These are phyloP conservation scores for Ustilago bromivora DNA, from an alignment of 1,284 basidiomycete species.

Conservation along the genomic window DNA sequence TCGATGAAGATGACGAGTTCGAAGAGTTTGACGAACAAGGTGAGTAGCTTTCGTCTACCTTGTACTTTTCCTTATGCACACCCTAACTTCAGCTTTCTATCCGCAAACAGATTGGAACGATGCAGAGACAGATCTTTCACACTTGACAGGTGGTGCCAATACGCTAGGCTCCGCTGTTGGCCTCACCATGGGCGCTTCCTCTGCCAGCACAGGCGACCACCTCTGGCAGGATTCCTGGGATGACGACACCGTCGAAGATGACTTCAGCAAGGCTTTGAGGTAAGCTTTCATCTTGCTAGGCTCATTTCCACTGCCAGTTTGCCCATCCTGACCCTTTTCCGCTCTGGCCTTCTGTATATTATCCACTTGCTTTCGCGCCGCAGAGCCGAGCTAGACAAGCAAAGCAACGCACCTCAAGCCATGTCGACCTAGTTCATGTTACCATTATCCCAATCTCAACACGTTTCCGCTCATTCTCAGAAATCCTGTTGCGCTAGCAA, in stretches of 20 bases:
- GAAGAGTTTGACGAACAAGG: conserved; percentile 68
- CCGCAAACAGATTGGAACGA: conserved; percentile 81
- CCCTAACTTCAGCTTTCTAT: background rate
- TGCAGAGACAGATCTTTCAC: conserved; percentile 81
- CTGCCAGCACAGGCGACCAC: conserved; percentile 71
- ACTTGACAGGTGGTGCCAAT: conserved; percentile 71
- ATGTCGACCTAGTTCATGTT: conserved; percentile 48
- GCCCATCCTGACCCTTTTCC: background rate
- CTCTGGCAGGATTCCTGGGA: conserved; percentile 99
- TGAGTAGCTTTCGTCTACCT: conserved; percentile 27
- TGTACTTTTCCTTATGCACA: background rate
- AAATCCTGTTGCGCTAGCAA: background rate
- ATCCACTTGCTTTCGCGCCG: background rate
- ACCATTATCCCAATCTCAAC: conserved; percentile 6
- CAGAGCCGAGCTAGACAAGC: conserved; percentile 61
- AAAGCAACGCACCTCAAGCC: conserved; percentile 45
- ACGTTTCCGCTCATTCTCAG: background rate
- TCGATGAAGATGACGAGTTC: conserved; percentile 70
- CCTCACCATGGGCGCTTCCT: conserved; percentile 50
- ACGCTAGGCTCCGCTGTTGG: conserved; percentile 44
- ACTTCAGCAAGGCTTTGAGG: conserved; percentile 95
- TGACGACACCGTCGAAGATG: conserved; percentile 97
- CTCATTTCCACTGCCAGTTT: background rate
- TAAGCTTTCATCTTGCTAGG: conserved; percentile 70
- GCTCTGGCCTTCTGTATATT: background rate